Percentiles rank a stretch among this genome's conserved stretches.
Conservation (phyloP, 2,329 filamentous ascomycete species). For the Tolypocladium pustulatum region DNA sequence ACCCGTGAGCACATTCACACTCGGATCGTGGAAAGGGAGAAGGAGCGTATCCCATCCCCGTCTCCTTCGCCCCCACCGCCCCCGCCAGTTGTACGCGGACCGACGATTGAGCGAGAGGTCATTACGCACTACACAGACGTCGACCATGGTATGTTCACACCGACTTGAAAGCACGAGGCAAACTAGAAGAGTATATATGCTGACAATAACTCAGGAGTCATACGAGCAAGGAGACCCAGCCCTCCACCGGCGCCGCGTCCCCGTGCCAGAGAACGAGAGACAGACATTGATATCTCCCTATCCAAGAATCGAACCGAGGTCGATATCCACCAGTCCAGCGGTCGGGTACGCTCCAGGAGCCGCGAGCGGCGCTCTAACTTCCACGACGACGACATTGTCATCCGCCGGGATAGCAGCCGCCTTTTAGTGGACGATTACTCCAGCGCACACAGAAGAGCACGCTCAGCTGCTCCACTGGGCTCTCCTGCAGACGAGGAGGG, state of each 20-base stretch:
- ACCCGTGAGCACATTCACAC: slow-evolving; percentile 36
- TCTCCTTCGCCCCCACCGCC: slow-evolving; percentile 48
- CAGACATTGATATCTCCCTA: slow-evolving; percentile 52
- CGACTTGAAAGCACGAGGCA: not conserved
- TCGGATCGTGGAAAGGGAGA: slow-evolving; percentile 38
- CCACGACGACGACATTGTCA: slow-evolving; percentile 56
- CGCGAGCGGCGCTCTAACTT: slow-evolving; percentile 29
- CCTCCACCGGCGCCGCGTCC: slow-evolving; percentile 39
- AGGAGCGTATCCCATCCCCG: slow-evolving; percentile 30
- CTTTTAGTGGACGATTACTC: slow-evolving; percentile 33
- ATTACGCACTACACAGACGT: slow-evolving; percentile 83
- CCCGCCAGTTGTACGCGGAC: slow-evolving; percentile 58
- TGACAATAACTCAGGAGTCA: slow-evolving; percentile 26
- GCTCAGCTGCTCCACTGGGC: slow-evolving; percentile 36
- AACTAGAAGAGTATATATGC: not conserved
- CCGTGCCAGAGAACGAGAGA: slow-evolving; percentile 27
- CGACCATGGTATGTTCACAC: slow-evolving; percentile 56
- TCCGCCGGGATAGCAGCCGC: slow-evolving; percentile 45
- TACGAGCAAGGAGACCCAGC: slow-evolving; percentile 30
- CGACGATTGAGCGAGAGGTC: slow-evolving; percentile 77
- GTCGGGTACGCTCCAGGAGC: slow-evolving; percentile 23
- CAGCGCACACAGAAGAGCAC: slow-evolving; percentile 34
- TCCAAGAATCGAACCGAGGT: slow-evolving; percentile 45
- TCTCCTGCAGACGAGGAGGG: slow-evolving; percentile 47
- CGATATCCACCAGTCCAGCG: slow-evolving; percentile 36